Base-by-base conservation (phyloP, 345 rosid species). In the Linum usitatissimum region DNA sequence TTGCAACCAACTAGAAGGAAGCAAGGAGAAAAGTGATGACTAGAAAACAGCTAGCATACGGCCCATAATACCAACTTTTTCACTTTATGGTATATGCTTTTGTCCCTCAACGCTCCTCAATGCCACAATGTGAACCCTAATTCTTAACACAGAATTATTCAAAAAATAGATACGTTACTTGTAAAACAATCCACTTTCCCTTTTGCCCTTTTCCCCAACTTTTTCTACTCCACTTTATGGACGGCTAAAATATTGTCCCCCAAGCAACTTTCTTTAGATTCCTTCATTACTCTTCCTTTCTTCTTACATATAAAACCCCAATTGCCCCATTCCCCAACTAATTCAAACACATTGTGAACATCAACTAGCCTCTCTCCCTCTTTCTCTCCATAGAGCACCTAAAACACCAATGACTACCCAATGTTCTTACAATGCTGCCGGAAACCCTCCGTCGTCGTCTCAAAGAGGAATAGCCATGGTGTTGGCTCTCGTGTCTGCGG, bases 401-500 rank as follows among this genome's bases (percentile, higher is more conserved):
- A 45, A 3, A 45, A 45, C 72, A 42, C 7, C 63, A 40, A 81
- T 81, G 86, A 79, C 81, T 20, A 5, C 51, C 38, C 6, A 21
- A 0, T 21, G 49, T 8, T 38, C 45, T 30, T 55, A 63, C 69
- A 19, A 45, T 45, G 51, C 34, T n/a, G 12, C 30, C 55, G 75
- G 49, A 15, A 66, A 65, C 68, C 66, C 51, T 45, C 10, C 82
- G 18, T 23, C 28, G 28, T 23, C 28, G 28, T 81, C 86, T 4
- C 86, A 71, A 30, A 76, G 90, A 72, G 74, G 67, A 62, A 63
- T 76, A 30, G 90, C 85, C 74, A 81, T 84, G 90, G 81, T 68
- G 57, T 40, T 84, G 73, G 90, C 90, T 69, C 63, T 81, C 31
- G 70, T 69, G 0, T 70, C 79, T 17, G 86, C 90, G 9, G 55